phyloP scores from a whole-genome alignment of 768 basidiomycete species.

The Dioszegia crocea region DNA sequence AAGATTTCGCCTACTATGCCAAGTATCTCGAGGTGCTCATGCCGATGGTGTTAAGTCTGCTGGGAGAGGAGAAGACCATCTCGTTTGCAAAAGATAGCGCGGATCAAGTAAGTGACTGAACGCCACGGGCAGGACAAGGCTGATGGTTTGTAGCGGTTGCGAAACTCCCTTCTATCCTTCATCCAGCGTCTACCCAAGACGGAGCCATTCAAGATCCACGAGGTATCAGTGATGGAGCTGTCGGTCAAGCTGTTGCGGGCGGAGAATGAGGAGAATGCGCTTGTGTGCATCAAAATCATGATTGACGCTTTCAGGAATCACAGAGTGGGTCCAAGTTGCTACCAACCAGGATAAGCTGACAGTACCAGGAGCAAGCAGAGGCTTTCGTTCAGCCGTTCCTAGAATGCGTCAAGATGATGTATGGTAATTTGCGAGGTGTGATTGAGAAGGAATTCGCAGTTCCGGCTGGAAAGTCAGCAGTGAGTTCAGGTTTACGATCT shows the following conservation, averaged over 20 bases:
- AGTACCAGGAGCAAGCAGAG: conserved; percentile 55
- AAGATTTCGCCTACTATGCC: conserved; percentile 42
- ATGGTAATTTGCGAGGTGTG: conserved; percentile 67
- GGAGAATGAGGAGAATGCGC: conserved; percentile 96
- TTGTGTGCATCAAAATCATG: conserved; percentile 81
- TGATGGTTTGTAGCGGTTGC: conserved; percentile 60
- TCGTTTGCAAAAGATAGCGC: conserved; percentile 52
- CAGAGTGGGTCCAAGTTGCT: conserved; percentile 48
- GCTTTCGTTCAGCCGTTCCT: conserved; percentile 74
- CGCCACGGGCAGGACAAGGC: not conserved
- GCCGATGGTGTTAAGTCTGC: conserved; percentile 31
- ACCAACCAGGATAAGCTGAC: not conserved
- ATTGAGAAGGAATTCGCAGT: conserved; percentile 72
- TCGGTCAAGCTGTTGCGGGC: conserved; percentile 76
- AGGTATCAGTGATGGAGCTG: conserved; percentile 65
- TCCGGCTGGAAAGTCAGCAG: not conserved
- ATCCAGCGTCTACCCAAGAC: conserved; percentile 78
- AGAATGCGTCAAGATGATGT: conserved; percentile 70
- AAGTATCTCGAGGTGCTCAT: conserved; percentile 43
- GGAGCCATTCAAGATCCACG: conserved; percentile 70
- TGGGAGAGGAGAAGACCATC: conserved; percentile 38
- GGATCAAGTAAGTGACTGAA: conserved; percentile 48
- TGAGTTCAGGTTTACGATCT: no score
- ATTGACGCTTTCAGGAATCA: conserved; percentile 81
- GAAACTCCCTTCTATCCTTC: conserved; percentile 80